These are phyloP conservation scores for Populus tremula DNA, from an alignment of 345 rosid species.

Conservation along the genomic window DNA sequence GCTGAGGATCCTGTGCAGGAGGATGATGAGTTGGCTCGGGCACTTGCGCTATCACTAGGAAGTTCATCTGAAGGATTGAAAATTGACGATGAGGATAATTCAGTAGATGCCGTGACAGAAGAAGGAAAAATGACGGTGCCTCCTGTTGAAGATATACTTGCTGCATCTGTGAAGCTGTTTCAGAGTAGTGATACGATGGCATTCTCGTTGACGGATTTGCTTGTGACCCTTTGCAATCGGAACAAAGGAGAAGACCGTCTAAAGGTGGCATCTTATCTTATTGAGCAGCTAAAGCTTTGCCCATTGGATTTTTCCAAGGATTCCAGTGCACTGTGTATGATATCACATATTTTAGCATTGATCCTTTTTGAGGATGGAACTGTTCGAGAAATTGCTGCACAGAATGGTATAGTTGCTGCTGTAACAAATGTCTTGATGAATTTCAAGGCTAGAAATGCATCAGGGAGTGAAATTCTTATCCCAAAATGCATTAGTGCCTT, in stretches of 20 bases:
- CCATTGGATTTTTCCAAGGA: slow-evolving; percentile 66
- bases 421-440: slow-evolving; percentile 64
- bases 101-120: slow-evolving; percentile 49
- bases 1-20: slow-evolving; percentile 92
- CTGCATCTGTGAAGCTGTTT: slow-evolving; percentile 71
- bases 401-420: slow-evolving; percentile 58
- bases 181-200: slow-evolving; percentile 69
- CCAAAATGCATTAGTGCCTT: slow-evolving; percentile 86
- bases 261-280: slow-evolving; percentile 67
- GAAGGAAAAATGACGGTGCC: slow-evolving; percentile 59
- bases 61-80: slow-evolving; percentile 83
- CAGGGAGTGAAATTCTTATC: slow-evolving; percentile 48
- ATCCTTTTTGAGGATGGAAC: slow-evolving; percentile 79
- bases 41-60: slow-evolving; percentile 92
- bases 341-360: slow-evolving; percentile 78
- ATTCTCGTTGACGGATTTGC: slow-evolving; percentile 81
- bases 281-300: slow-evolving; percentile 80
- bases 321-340: slow-evolving; percentile 65
- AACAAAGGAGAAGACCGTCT: slow-evolving; percentile 89
- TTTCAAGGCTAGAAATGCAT: slow-evolving; percentile 54
- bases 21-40: slow-evolving; percentile 95
- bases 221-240: slow-evolving; percentile 80
- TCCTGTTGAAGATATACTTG: slow-evolving; percentile 83
- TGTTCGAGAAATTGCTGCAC: slow-evolving; percentile 75
- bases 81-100: slow-evolving; percentile 64